These are phyloP conservation scores for Trichoderma afroharzianum DNA, from an alignment of 2,329 filamentous ascomycete genomes.

Conservation along the genomic window DNA sequence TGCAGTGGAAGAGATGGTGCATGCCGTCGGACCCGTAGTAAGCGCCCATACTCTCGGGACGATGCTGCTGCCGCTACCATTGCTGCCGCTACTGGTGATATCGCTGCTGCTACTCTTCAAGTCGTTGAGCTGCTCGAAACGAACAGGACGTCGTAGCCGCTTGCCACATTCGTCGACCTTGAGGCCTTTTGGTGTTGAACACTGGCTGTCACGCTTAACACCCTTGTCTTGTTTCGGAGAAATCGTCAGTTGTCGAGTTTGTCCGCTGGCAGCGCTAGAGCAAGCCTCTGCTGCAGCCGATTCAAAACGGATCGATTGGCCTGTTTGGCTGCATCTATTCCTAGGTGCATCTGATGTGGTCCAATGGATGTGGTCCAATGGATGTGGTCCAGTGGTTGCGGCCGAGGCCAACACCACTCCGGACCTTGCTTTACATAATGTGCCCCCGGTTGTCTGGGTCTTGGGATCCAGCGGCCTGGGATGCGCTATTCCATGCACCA, in stretches of 20 bases:
- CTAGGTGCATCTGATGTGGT: not conserved
- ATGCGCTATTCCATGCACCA: not conserved
- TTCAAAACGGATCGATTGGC: not conserved
- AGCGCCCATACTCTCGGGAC: not conserved
- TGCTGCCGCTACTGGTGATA: not conserved
- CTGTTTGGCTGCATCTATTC: not conserved
- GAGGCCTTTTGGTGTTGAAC: not conserved
- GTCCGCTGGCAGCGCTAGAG: not conserved
- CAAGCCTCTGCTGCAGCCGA: not conserved
- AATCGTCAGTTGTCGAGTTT: not conserved
- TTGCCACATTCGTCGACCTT: not conserved
- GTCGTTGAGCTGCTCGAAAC: not conserved
- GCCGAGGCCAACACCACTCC: not conserved
- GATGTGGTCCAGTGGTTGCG: not conserved
- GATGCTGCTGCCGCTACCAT: not conserved
- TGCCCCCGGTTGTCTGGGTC: not conserved
- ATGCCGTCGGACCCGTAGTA: slow-evolving; percentile 8
- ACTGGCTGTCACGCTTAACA: not conserved
- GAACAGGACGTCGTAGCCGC: not conserved
- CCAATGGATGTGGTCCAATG: not conserved
- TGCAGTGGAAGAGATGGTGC: not conserved
- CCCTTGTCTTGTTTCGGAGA: not conserved
- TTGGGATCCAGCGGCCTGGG: not conserved
- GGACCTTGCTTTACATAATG: not conserved
- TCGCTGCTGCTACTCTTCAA: not conserved